phyloP scores from a whole-genome alignment of 805 yeast species.

The Barnettozyma salicaria region DNA sequence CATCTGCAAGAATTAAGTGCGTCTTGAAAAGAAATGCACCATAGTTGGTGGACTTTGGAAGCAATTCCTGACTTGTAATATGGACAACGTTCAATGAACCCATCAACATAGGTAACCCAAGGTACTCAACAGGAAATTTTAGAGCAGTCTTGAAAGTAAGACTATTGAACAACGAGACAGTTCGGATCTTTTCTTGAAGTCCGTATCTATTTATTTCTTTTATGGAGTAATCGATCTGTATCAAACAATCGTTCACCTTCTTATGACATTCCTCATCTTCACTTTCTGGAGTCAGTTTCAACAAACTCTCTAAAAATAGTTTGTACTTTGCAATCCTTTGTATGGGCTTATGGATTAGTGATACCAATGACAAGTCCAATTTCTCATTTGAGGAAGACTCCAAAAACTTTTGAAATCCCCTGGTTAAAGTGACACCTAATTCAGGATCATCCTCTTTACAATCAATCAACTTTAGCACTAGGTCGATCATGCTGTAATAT shows the following conservation, averaged over 20 bases:
- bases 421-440: constrained; percentile 18
- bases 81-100: constrained; percentile 41
- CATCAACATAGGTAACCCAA: constrained; percentile 39
- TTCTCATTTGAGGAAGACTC: constrained; percentile 37
- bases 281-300: constrained; percentile 25
- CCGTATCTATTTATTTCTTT: constrained; percentile 29
- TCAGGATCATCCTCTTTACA: constrained; percentile 25
- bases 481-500: constrained; percentile 30
- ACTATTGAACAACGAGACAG: constrained; percentile 14
- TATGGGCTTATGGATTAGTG: constrained; percentile 50
- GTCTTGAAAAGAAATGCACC: constrained; percentile 45
- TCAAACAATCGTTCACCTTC: constrained; percentile 15
- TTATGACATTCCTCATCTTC: constrained; percentile 16
- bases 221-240: constrained; percentile 22
- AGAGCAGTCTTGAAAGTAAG: constrained; percentile 14
- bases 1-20: constrained; percentile 37
- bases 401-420: constrained; percentile 32
- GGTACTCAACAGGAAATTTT: constrained; percentile 37
- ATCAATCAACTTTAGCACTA: constrained; percentile 30
- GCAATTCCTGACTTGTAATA: constrained; percentile 24
- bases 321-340: constrained; percentile 45
- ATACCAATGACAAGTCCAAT: constrained; percentile 46
- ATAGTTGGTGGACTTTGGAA: constrained; percentile 13
- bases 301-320: constrained; percentile 40
- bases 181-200: constrained; percentile 19